Evolutionary conservation across 2,329 filamentous ascomycete genomes (phyloP), one percentile per base, ranked within the genome.

Genomic region (Alternaria sp.): DNA sequence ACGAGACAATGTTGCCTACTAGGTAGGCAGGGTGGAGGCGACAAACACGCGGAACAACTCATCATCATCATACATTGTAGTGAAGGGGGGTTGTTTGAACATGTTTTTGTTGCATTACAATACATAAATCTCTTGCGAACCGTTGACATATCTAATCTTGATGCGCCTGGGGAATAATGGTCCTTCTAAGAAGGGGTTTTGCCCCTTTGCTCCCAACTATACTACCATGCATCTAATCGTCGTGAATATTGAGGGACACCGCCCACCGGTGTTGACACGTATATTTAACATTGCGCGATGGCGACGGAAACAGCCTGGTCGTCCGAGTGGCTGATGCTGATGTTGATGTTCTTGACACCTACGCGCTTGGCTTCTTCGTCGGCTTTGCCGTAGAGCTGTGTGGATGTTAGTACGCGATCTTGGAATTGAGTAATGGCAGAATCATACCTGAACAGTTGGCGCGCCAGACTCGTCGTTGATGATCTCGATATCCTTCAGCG

Each of bases 311-410:
- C 94, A 65, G 96, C 94, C 82, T 99, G 96, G 62, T 87, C 90
- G 73, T 98, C 95, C 43, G 92, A 96, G 83, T 99, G 96, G 73
- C 95, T 97, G 77, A 99, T 97, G 77, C 93, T 97, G 71, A 99
- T 91, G 69, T 87, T 95, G 69, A 98, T 90, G 59, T 90, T 89
- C 85, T 95, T 97, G 46, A 98, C 89, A 65, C 94, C 93, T 25
- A 91, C 93, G 80, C 92, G 87, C 79, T 91, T 89, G n/a, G 96
- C 96, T 57, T 93, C 93, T 56, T 88, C 83, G 66, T 93, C 89
- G 57, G 96, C 96, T 65, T 92, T 89, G 70, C 95, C 96, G 71
- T 95, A 91, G 50, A 99, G 89, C 93, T 97, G 75, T 70, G 50
- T 13, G 10, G 1, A 15, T 25, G 54, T 75, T 73, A 76, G 63